Base-by-base conservation (phyloP, 2,329 filamentous ascomycete genomes). In the Fusarium veterinarium region DNA sequence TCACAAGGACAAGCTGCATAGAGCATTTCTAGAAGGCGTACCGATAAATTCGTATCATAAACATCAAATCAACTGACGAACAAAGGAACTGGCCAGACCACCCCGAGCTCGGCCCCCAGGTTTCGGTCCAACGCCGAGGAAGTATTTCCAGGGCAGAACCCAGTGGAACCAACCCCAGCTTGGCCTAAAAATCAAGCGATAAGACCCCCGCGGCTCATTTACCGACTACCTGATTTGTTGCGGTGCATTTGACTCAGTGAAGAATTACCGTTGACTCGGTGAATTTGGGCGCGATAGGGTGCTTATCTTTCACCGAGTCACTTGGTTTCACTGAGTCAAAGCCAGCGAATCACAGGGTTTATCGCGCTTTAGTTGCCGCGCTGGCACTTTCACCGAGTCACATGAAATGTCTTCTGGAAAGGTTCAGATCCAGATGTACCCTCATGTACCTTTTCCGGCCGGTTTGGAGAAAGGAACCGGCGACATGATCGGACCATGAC, bases 401-500 rank as follows among this genome's bases (percentile, higher is more conserved):
- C 45, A 56, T 52, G 52, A 55, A 42, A 46, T 44, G 5, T 35
- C 38, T 63, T 58, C 51, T 66, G 48, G 51, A 59, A 45, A 38
- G 38, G 56, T 51, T 46, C 33, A 46, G 25, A 38, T 28, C 38
- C 19, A 33, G 17, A 44, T 66, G 70, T 73, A 73, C 61, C 66
- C 49, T 31, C 17, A 71, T 53, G 68, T 71, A 71, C 56, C 68
- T 71, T 65, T 51, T 67, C 69, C 61, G 70, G 70, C 35, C 58
- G 64, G 59, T 48, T 62, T 57, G 48, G 69, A 58, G 51, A 57
- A 60, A 45, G 31, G 23, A n/a, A 46, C 69, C 58, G 69, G 64
- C 70, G 68, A 67, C 40, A 58, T 57, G 70, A 70, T 73, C 71
- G 71, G 71, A 74, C 62, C 57, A 71, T 73, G 62, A 74, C 45